Evolutionary conservation across 352 stramenopile genomes (phyloP).

Genomic region (Phytopythium chamaehyphon): DNA sequence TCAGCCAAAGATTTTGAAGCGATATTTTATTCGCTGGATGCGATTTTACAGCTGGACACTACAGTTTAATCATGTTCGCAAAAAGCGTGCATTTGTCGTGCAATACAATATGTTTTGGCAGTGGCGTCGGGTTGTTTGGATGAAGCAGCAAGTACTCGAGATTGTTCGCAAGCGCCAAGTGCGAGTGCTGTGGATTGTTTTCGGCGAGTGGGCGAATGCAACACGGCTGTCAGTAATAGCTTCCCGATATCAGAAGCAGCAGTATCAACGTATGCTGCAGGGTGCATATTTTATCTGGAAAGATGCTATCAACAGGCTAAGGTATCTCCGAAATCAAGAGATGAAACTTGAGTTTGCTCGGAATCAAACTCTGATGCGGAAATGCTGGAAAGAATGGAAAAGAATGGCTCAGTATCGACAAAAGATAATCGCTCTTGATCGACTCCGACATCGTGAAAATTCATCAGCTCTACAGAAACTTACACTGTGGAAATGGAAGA

Average conservation of each 20-base stretch:
- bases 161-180: slow-evolving; percentile 20
- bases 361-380: background rate
- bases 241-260: slow-evolving; percentile 22
- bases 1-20: slow-evolving; percentile 42
- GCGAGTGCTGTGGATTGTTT: slow-evolving; percentile 22
- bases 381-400: slow-evolving; percentile 24
- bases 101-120: slow-evolving; percentile 64
- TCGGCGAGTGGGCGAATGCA: slow-evolving; percentile 54
- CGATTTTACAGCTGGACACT: slow-evolving; percentile 43
- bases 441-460: slow-evolving; percentile 16
- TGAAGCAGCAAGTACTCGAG: slow-evolving; percentile 33
- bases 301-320: slow-evolving; percentile 10
- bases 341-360: background rate
- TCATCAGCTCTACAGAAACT: slow-evolving; percentile 14
- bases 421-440: slow-evolving; percentile 16
- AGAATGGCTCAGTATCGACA: slow-evolving; percentile 14
- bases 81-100: slow-evolving; percentile 41
- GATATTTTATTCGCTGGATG: slow-evolving; percentile 64
- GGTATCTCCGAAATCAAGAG: slow-evolving; percentile 10
- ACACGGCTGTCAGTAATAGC: slow-evolving; percentile 52
- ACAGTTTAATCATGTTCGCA: slow-evolving; percentile 39
- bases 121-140: slow-evolving; percentile 52
- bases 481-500: slow-evolving; percentile 46
- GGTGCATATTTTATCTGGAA: slow-evolving; percentile 37
- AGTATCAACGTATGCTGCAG: slow-evolving; percentile 19